These are phyloP conservation scores for Xylariomycetidae sp. DNA, from an alignment of 2,329 filamentous ascomycete genomes.

Conservation along the genomic window DNA sequence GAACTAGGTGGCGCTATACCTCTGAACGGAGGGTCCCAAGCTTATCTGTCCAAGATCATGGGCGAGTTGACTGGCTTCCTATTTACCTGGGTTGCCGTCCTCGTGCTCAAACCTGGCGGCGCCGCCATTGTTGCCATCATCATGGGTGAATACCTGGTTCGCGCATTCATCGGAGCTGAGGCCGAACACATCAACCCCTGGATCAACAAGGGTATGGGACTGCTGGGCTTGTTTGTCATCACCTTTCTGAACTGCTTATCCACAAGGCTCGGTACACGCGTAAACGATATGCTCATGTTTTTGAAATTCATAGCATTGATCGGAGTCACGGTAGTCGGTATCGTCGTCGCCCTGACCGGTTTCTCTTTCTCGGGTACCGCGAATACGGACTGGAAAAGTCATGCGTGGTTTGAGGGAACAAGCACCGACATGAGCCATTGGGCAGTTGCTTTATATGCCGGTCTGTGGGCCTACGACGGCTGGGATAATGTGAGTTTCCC, in stretches of 20 bases:
- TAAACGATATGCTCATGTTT: conserved; percentile 94
- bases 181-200: conserved; percentile 75
- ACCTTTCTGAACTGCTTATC: conserved; percentile 88
- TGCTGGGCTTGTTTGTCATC: conserved; percentile 70
- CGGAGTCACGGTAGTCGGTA: conserved; percentile 79
- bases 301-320: conserved; percentile 90
- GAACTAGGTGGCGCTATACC: conserved; percentile 95
- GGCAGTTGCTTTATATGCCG: conserved; percentile 92
- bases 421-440: conserved; percentile 75
- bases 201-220: conserved; percentile 84
- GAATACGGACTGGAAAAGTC: conserved; percentile 80
- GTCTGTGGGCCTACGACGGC: conserved; percentile 95
- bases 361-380: conserved; percentile 71
- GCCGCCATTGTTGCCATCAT: conserved; percentile 96
- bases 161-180: conserved; percentile 81
- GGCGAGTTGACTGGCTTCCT: conserved; percentile 89
- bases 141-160: conserved; percentile 95
- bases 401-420: conserved; percentile 85
- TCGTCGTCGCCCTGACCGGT: conserved; percentile 85
- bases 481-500: conserved; percentile 86
- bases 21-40: conserved; percentile 87
- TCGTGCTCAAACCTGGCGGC: conserved; percentile 89
- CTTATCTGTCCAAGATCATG: conserved; percentile 94
- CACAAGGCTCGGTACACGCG: conserved; percentile 78
- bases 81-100: conserved; percentile 93